phyloP scores from a whole-genome alignment of 148 eudicot species.

The Vaccinium darrowii region DNA sequence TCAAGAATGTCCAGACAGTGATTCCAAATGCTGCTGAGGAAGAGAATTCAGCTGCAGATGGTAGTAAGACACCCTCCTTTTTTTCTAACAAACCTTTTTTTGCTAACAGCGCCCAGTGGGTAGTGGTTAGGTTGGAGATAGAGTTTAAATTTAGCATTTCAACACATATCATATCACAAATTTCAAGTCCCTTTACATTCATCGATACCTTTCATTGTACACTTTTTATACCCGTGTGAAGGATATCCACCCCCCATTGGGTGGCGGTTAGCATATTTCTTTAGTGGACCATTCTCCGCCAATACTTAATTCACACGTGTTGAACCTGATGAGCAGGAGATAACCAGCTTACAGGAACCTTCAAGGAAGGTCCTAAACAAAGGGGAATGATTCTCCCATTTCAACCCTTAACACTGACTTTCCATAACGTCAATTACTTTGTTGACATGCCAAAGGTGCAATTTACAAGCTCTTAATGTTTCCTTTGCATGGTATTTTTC shows the following conservation, averaged over 20 bases:
- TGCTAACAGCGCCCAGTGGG: not conserved
- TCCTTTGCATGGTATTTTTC: not conserved
- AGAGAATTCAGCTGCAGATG: conserved; percentile 20
- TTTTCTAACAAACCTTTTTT: not conserved
- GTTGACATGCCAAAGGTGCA: conserved; percentile 94
- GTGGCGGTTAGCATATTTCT: not conserved
- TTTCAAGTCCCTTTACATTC: not conserved
- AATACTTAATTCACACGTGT: not conserved
- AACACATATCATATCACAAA: not conserved
- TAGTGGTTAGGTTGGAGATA: not conserved
- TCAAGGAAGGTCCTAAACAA: conserved; percentile 27
- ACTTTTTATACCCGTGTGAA: not conserved
- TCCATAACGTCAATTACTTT: conserved; percentile 75
- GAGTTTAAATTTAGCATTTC: not conserved
- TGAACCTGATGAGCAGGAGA: conserved; percentile 27
- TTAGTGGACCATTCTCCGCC: not conserved
- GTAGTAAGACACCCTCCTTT: conserved; percentile 25
- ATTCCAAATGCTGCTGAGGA: conserved; percentile 30
- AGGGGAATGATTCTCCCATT: conserved; percentile 97
- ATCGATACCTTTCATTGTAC: not conserved
- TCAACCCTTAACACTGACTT: conserved; percentile 80
- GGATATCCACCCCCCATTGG: not conserved
- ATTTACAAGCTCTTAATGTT: not conserved
- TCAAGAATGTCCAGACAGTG: conserved; percentile 50
- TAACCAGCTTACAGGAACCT: conserved; percentile 18